A percentile compares a stretch with the other conserved stretches of the same genome.
Conservation (phyloP, 2,329 filamentous ascomycete species). For the Cladosporium sp. region DNA sequence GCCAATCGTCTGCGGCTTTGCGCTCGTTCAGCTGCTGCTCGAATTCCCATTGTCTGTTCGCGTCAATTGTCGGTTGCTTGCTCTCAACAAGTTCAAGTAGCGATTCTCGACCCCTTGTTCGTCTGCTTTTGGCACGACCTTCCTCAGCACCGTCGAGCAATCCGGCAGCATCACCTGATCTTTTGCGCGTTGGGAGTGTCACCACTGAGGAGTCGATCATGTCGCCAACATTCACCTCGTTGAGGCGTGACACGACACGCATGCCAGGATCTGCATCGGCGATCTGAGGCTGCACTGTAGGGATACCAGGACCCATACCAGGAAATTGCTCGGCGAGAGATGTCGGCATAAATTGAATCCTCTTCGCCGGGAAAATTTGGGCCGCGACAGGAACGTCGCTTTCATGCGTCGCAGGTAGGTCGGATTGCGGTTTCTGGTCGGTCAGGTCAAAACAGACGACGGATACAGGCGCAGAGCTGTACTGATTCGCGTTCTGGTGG, state of each 20-base stretch:
- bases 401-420: background rate
- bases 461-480: conserved; percentile 27
- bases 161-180: conserved; percentile 61
- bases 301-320: conserved; percentile 32
- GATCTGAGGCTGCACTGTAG: conserved; percentile 35
- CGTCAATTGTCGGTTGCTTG: conserved; percentile 37
- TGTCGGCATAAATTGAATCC: conserved; percentile 19
- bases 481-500: conserved; percentile 32
- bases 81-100: conserved; percentile 49
- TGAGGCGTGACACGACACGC: conserved; percentile 17
- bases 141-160: conserved; percentile 59
- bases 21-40: conserved; percentile 56
- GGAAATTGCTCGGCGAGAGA: conserved; percentile 35
- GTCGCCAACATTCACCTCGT: background rate
- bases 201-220: conserved; percentile 35
- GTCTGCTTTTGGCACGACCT: conserved; percentile 59
- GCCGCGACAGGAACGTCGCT: background rate
- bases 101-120: conserved; percentile 61
- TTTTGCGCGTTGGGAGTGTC: conserved; percentile 54
- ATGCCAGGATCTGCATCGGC: conserved; percentile 30
- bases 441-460: conserved; percentile 32
- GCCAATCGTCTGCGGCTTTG: conserved; percentile 57
- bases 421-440: background rate
- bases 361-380: background rate
- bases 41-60: conserved; percentile 56